Percentiles rank a stretch among this genome's conserved stretches.
Conservation (phyloP, 371 early-diverging fungal species). For the Mucor mucedo region DNA sequence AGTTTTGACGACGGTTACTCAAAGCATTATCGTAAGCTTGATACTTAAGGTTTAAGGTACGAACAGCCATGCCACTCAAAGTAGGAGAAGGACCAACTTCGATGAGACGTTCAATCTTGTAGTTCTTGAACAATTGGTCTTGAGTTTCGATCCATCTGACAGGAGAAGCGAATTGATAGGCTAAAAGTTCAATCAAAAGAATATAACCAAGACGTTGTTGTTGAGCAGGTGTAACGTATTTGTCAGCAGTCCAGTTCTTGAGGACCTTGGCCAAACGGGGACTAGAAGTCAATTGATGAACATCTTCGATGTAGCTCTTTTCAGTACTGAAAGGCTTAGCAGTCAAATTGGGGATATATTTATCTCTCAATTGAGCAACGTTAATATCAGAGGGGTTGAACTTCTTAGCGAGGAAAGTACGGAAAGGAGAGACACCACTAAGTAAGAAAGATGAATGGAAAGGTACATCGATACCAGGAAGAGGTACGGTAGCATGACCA, state of each 20-base stretch:
- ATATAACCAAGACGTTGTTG: conserved; percentile 88
- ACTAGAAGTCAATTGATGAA: conserved; percentile 77
- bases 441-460: conserved; percentile 95
- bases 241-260: conserved; percentile 82
- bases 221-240: conserved; percentile 70
- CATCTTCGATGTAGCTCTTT: conserved; percentile 80
- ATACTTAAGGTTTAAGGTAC: conserved; percentile 95
- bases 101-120: conserved; percentile 84
- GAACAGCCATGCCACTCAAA: conserved; percentile 91
- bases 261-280: conserved; percentile 77
- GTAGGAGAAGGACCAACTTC: conserved; percentile 94
- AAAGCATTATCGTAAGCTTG: conserved; percentile 95
- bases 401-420: conserved; percentile 84
- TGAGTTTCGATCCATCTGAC: conserved; percentile 99
- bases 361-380: conserved; percentile 75
- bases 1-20: conserved; percentile 85
- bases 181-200: conserved; percentile 89
- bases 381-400: conserved; percentile 79
- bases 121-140: conserved; percentile 84
- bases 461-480: conserved; percentile 95
- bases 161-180: conserved; percentile 93
- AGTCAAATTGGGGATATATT: conserved; percentile 96
- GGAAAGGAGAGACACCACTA: conserved; percentile 92
- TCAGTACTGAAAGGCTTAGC: conserved; percentile 87
- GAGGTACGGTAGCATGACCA: conserved; percentile 91